phyloP scores from a whole-genome alignment of 176 grass and related monocot species.

The Avena eriantha region DNA sequence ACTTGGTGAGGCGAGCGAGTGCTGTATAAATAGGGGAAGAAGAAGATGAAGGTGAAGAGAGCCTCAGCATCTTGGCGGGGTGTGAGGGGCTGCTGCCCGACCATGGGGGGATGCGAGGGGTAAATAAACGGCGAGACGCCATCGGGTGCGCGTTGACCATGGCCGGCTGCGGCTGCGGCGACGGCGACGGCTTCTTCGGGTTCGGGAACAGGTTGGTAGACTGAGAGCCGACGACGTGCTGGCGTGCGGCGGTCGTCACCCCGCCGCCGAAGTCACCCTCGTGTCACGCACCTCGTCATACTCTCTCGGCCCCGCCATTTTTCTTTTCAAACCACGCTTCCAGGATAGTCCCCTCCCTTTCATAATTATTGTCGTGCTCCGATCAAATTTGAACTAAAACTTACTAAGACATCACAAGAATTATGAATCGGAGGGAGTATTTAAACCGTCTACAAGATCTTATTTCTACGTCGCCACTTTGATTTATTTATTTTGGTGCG shows the following conservation, averaged over 20 bases:
- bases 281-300: background rate
- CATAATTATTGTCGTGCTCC: no score
- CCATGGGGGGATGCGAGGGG: background rate
- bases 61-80: constrained; percentile 22
- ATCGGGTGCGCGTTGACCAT: background rate
- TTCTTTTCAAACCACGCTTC: no score
- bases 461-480: no score
- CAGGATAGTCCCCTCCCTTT: no score
- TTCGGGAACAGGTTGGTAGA: background rate
- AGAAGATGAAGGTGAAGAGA: background rate
- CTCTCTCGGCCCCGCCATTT: no score
- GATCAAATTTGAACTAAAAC: no score
- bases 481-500: no score
- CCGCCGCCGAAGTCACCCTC: background rate
- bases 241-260: background rate
- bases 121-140: background rate
- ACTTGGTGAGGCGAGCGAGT: background rate
- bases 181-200: no score
- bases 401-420: no score
- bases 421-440: no score
- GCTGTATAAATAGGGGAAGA: constrained; percentile 21
- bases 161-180: background rate
- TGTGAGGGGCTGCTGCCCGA: background rate
- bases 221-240: constrained; percentile 9
- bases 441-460: no score